Percentiles rank a stretch among this genome's conserved stretches.
These are phyloP conservation scores for Erodium maritimum DNA, from an alignment of 345 rosid genomes.

Conservation along the genomic window DNA sequence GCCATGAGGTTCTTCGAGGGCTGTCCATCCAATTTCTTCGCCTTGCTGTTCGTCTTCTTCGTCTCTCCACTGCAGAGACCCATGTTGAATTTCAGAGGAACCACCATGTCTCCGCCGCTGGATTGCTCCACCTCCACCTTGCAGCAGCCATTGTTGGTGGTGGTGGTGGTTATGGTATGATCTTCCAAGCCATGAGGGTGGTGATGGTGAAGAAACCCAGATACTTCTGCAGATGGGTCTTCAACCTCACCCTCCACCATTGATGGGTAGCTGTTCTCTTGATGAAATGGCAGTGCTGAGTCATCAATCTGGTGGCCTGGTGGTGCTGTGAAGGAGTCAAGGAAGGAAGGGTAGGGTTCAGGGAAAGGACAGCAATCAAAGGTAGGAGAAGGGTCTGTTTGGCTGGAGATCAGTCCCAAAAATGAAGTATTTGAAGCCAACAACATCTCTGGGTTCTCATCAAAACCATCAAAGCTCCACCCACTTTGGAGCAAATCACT, in stretches of 20 bases:
- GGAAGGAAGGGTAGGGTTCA: conserved; percentile 5
- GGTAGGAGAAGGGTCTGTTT: conserved; percentile 15
- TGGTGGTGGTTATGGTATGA: conserved; percentile 27
- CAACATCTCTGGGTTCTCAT: conserved; percentile 17
- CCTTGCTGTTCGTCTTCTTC: conserved; percentile 23
- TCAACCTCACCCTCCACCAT: conserved; percentile 8
- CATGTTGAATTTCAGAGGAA: conserved; percentile 16
- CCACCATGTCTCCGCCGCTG: conserved; percentile 11
- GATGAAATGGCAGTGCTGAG: background rate
- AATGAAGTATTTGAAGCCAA: conserved; percentile 22
- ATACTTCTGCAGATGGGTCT: conserved; percentile 1
- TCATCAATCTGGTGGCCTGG: background rate
- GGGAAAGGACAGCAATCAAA: conserved; percentile 35
- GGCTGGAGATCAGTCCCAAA: conserved; percentile 16
- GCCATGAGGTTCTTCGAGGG: conserved; percentile 93
- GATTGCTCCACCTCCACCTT: conserved; percentile 25
- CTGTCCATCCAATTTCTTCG: conserved; percentile 63
- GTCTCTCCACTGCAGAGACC: conserved; percentile 19
- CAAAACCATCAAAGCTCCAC: conserved; percentile 44
- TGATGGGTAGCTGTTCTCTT: conserved; percentile 3
- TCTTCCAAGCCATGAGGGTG: conserved; percentile 1
- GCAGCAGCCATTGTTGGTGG: conserved; percentile 23
- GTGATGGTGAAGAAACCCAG: background rate
- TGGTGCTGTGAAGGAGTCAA: conserved; percentile 4
- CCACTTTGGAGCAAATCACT: conserved; percentile 19